Conservation (phyloP, 2,329 filamentous ascomycete species). For the Ceratocystis huliohia region DNA sequence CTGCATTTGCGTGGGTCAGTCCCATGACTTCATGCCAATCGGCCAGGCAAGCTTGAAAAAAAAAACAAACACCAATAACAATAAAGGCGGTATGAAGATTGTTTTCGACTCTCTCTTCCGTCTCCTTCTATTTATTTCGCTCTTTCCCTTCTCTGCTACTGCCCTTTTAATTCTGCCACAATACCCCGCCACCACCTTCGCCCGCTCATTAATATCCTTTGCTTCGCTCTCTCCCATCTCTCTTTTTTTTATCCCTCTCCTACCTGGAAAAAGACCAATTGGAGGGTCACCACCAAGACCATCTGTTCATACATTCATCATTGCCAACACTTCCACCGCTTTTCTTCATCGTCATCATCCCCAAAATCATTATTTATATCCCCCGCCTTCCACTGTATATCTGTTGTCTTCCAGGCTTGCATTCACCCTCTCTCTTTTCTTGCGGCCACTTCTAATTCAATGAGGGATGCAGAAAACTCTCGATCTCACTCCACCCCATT, state of each 20-base stretch:
- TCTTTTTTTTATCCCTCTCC: background rate
- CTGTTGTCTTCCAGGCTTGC: background rate
- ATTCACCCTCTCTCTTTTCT: background rate
- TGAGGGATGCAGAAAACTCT: background rate
- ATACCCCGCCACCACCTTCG: background rate
- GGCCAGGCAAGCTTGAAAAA: background rate
- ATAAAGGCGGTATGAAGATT: background rate
- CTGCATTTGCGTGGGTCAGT: background rate
- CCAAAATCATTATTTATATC: background rate
- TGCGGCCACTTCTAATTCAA: constrained; percentile 3
- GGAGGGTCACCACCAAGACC: background rate
- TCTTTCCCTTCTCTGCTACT: background rate
- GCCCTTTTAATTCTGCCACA: background rate
- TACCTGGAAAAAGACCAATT: background rate
- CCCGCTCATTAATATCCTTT: background rate
- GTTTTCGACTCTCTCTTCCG: background rate
- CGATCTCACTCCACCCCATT: background rate
- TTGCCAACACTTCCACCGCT: background rate
- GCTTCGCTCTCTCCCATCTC: background rate
- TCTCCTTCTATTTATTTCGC: background rate
- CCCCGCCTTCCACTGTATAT: background rate
- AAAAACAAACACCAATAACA: background rate
- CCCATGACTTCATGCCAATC: background rate
- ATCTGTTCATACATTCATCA: background rate
- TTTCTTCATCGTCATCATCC: background rate